Evolutionary conservation across 2,329 filamentous ascomycete species (phyloP), one percentile per base, ranked within the genome.

Genomic region (Hyphodiscus sp.): DNA sequence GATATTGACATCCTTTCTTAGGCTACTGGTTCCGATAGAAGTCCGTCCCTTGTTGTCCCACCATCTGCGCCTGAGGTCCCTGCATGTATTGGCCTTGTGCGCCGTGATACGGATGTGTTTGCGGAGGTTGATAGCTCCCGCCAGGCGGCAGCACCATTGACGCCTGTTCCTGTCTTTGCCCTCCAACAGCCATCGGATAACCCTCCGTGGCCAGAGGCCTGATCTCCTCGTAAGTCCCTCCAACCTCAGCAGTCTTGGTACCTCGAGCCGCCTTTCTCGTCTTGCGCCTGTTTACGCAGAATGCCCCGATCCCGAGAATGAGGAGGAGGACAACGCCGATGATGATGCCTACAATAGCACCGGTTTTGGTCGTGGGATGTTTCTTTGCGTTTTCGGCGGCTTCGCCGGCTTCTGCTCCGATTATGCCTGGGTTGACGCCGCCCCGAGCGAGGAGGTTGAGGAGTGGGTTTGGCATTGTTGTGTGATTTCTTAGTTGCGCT

Each of bases 1-100:
- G 47, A 76, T 70, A n/a, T 26, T 8, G 3, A 26, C 23, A 26
- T 38, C 2, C 4, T 38, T 5, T 38, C 4, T n/a, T 4, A n/a
- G 11, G 13, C 13, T 10, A 38, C 33, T 38, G 33, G 33, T 38
- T 38, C 11, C 33, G 11, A n/a, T 38, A 38, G 13, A 38, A 38
- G 4, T 38, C 33, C 5, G 33, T 38, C 4, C 33, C 33, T 10
- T 38, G 33, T 10, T 38, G 33, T 38, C 33, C 33, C 33, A 38
- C 4, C 33, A 38, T n/a, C 33, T 38, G 33, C 33, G 5, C 33
- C 33, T 38, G 33, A 4, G 33, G 33, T n/a, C 33, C 33, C 11
- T 38, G 33, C 4, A 10, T 4, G 13, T 38, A 38, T 38, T 10
- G 5, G 4, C 33, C 33, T 38, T 38, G 33, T 10, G 33, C 33